Evolutionary conservation across 1,139 yeast species (phyloP), one percentile per base, ranked within the genome.

Genomic region (Yamadazyma triangularis): DNA sequence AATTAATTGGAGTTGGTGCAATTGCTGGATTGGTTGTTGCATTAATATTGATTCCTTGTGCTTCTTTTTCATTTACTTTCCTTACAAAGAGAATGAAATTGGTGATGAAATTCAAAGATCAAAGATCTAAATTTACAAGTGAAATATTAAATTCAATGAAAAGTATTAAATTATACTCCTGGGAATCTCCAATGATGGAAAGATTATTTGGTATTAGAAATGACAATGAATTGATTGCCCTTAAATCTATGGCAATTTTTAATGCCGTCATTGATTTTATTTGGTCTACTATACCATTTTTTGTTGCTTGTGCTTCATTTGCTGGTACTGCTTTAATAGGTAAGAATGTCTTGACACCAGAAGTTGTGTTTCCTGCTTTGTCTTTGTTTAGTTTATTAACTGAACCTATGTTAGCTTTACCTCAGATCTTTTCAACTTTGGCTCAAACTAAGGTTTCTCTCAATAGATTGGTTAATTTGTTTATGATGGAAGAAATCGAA

Each of bases 71-170:
- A 12, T 58, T 57, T 26, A 44, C 56, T 2, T 48, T 61, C 16
- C 52, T 60, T 21, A 50, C 48, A 26, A 40, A 44, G n/a, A 37
- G 51, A 24, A 56, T 53, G 36, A 46, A 50, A 7, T 44, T 38
- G 15, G 47, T 48, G 27, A 51, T 60, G 59, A 51, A 52, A 31
- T 48, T 48, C 32, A 63, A 55, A 41, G 71, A 64, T 42, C 51
- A 53, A 12, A 53, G 72, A 47, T 56, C 64, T 0, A 51, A 61
- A 22, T 48, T 64, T 30, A 60, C 63, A 16, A 57, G 62, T 15
- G 72, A 66, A 41, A 60, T 65, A 24, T 53, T 65, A 29, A 56
- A 51, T 29, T 56, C 70, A 3, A 59, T 64, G 14, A 65, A 64
- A 35, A 59, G 64, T 27, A 53, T 65, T 38, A 65, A 65, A 35